These are phyloP conservation scores for Basidiobolus meristosporus DNA, from an alignment of 371 early-diverging fungal genomes.

Conservation along the genomic window DNA sequence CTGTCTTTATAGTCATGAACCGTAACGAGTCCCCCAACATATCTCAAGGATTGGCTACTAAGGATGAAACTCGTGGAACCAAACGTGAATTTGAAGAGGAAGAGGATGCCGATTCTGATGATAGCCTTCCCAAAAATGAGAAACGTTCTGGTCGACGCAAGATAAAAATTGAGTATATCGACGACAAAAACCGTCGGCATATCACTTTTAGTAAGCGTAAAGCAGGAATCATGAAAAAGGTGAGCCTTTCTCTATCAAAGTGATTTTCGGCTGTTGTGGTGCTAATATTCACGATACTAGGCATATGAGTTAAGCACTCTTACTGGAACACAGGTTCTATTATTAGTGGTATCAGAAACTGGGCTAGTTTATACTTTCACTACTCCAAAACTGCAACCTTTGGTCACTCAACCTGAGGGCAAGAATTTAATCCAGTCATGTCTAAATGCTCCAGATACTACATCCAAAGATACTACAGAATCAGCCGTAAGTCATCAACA, in stretches of 20 bases:
- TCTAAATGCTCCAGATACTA: conserved; percentile 70
- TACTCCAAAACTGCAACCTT: conserved; percentile 88
- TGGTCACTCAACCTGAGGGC: conserved; percentile 86
- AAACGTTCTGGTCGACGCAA: conserved; percentile 76
- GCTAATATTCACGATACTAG: conserved; percentile 12
- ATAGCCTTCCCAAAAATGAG: conserved; percentile 20
- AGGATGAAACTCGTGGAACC: conserved; percentile 1
- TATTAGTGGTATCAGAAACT: conserved; percentile 93
- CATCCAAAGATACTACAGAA: too few relatives aligned
- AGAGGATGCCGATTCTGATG: conserved; percentile 21
- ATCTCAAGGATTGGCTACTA: too few relatives aligned
- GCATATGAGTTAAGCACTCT: conserved; percentile 91
- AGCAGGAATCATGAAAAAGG: conserved; percentile 98
- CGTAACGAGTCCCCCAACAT: too few relatives aligned
- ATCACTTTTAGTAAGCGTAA: conserved; percentile 98
- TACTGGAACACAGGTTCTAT: conserved; percentile 92
- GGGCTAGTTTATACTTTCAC: conserved; percentile 98
- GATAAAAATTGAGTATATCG: conserved; percentile 94
- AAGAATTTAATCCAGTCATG: conserved; percentile 90
- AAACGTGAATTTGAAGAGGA: conserved; percentile 9
- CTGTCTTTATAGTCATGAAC: too few relatives aligned
- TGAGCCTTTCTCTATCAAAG: conserved; percentile 4
- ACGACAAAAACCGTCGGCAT: conserved; percentile 85
- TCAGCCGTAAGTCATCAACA: too few relatives aligned
- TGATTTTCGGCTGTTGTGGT: too few relatives aligned